Evolutionary conservation across 495 filamentous ascomycete species (phyloP), one percentile per base, ranked within the genome.

Genomic region (Barbatosphaeria neglecta): DNA sequence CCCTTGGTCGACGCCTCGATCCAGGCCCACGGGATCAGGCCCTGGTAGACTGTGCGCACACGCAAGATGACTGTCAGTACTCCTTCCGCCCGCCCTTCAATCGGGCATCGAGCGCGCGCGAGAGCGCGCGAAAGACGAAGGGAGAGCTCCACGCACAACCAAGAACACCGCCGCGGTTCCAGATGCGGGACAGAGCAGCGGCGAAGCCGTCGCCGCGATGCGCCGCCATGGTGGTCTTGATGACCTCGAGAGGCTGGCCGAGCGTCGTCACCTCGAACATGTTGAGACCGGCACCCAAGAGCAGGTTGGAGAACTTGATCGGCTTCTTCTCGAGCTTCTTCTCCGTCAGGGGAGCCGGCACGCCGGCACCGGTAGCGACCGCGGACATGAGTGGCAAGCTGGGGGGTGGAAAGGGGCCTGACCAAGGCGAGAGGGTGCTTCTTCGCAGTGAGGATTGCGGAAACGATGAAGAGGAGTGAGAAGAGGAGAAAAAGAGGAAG

Each of bases 1-100:
- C 92, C 92, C 73, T 98, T 98, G 65, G 93, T 97, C 57, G 92
- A 97, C 66, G 93, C 93, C 76, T 98, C 92, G 75, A 98, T 98
- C 92, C 92, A 98, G 70, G 92, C 92, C 92, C 92, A 98, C 52
- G 92, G 92, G 68, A 98, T 98, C 59, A 98, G 84, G 68, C 92
- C 92, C 78, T 98, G 92, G 76, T 95, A 98, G 73, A 95, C 92
- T 98, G 63, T 54, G 27, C 19, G 13, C 2, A 51, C 44, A 52
- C 39, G 50, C 16, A 50, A 24, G 31, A 51, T 28, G 17, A 40
- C 10, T 18, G 6, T 20, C 37, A 18, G 37, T 20, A 20, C 37
- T 5, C 1, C 20, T 11, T 38, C 37, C 19, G 17, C 18, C 3
- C 20, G 6, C 13, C 3, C 1, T 39, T 18, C 9, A 1, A 19